A percentile compares a stretch with the other conserved stretches of the same genome.
These are phyloP conservation scores for Phoma sp. DNA, from an alignment of 2,329 filamentous ascomycete genomes.

Conservation along the genomic window DNA sequence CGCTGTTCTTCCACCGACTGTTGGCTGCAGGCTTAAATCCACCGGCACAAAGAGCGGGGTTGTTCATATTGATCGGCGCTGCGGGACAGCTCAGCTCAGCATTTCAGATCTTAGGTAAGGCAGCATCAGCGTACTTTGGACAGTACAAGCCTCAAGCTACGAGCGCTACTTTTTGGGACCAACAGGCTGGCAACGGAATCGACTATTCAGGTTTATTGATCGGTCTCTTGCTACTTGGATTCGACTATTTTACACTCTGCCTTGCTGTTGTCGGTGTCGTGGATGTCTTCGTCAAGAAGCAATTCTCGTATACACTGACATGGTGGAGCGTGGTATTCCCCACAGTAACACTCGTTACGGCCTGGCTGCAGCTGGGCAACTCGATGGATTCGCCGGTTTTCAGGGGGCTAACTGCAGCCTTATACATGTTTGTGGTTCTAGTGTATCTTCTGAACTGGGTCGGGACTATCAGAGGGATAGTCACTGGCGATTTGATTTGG, in stretches of 20 bases:
- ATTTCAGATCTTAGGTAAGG: constrained; percentile 7
- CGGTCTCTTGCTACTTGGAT: constrained; percentile 4
- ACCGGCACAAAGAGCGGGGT: constrained; percentile 7
- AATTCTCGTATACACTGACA: constrained; percentile 11
- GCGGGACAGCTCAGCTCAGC: constrained; percentile 10
- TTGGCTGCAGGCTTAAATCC: constrained; percentile 8
- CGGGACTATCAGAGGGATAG: constrained; percentile 3
- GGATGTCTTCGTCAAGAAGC: constrained; percentile 10
- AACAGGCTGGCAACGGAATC: constrained; percentile 1
- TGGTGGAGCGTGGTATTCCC: constrained; percentile 14
- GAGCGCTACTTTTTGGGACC: not conserved
- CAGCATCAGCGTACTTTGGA: not conserved
- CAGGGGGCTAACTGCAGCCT: constrained; percentile 6
- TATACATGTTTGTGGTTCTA: constrained; percentile 2
- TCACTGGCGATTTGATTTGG: constrained; percentile 8
- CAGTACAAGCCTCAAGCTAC: constrained; percentile 3
- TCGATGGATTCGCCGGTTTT: constrained; percentile 10
- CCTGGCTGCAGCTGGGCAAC: constrained; percentile 7
- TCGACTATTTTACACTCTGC: constrained; percentile 12
- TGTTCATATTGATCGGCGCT: constrained; percentile 10
- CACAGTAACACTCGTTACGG: constrained; percentile 6
- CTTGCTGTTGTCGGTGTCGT: constrained; percentile 1
- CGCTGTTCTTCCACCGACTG: constrained; percentile 12
- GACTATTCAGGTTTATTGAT: constrained; percentile 5
- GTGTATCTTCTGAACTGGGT: constrained; percentile 9